A percentile compares a stretch with the other conserved stretches of the same genome.
Conservation (phyloP, 2,329 filamentous ascomycete genomes). For the Neonectria punicea region DNA sequence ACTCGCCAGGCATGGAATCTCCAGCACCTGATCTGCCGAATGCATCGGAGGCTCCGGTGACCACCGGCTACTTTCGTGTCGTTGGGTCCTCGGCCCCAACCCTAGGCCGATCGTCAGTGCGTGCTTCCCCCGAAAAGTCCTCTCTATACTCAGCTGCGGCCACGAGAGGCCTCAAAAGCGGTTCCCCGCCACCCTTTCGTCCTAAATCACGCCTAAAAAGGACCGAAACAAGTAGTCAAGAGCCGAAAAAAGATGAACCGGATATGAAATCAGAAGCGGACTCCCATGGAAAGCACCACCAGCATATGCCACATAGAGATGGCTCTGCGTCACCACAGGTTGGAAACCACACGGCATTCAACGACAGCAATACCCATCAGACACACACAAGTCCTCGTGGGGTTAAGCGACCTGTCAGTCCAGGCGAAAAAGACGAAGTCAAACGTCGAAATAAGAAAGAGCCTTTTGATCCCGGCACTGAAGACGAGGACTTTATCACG, state of each 20-base stretch:
- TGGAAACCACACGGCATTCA: not conserved
- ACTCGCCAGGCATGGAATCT: conserved; percentile 59
- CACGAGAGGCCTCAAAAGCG: conserved; percentile 19
- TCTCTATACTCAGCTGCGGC: conserved; percentile 32
- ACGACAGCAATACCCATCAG: conserved; percentile 16
- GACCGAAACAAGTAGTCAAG: conserved; percentile 15
- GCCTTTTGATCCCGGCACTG: conserved; percentile 32
- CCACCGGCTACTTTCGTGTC: conserved; percentile 35
- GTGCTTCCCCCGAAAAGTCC: conserved; percentile 26
- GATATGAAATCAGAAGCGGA: conserved; percentile 13
- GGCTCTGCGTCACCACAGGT: conserved; percentile 30
- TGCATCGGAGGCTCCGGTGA: conserved; percentile 28
- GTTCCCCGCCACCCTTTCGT: conserved; percentile 22
- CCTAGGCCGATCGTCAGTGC: conserved; percentile 16
- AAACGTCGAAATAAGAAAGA: conserved; percentile 32
- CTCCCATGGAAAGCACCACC: conserved; percentile 16
- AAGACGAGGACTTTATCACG: conserved; percentile 73
- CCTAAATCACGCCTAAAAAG: conserved; percentile 19
- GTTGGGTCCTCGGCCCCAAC: conserved; percentile 25
- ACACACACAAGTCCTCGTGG: conserved; percentile 40
- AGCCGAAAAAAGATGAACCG: conserved; percentile 7
- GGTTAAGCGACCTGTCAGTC: conserved; percentile 49
- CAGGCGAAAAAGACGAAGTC: conserved; percentile 25
- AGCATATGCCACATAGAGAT: conserved; percentile 25
- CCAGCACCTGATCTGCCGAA: conserved; percentile 34